A percentile compares a stretch with the other conserved stretches of the same genome.
phyloP scores from a whole-genome alignment of 148 eudicot genomes.

The Salicornia ramosissima region DNA sequence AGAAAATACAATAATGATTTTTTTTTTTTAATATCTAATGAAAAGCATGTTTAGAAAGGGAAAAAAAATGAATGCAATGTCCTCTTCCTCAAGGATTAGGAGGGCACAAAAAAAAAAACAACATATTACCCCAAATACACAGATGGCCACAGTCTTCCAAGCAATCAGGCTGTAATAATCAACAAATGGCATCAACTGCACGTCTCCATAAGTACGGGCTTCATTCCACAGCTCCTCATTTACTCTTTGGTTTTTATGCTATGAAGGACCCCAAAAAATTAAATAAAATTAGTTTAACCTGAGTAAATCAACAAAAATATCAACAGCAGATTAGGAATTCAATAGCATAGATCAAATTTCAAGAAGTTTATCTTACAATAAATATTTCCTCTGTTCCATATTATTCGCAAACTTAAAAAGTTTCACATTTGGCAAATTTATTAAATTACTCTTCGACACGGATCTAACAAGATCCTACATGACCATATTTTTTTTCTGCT shows the following conservation, averaged over 20 bases:
- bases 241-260: conserved; percentile 91
- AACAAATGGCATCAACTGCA: conserved; percentile 92
- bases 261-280: conserved; percentile 6
- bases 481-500: no score
- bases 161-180: conserved; percentile 93
- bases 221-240: conserved; percentile 96
- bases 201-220: conserved; percentile 72
- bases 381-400: no score
- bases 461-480: no score
- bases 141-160: conserved; percentile 92
- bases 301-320: neutral
- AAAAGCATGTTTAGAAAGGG: no score
- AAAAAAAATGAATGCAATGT: neutral
- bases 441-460: no score
- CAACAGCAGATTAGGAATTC: neutral
- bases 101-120: conserved; percentile 5
- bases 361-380: neutral
- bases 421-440: no score
- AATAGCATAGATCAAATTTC: neutral
- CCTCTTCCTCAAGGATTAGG: neutral
- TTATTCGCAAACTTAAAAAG: no score
- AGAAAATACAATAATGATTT: no score
- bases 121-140: conserved; percentile 78
- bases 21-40: no score
- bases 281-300: neutral